These are phyloP conservation scores for Nicotiana noctiflora DNA, from an alignment of 257 asterid species.

Conservation along the genomic window DNA sequence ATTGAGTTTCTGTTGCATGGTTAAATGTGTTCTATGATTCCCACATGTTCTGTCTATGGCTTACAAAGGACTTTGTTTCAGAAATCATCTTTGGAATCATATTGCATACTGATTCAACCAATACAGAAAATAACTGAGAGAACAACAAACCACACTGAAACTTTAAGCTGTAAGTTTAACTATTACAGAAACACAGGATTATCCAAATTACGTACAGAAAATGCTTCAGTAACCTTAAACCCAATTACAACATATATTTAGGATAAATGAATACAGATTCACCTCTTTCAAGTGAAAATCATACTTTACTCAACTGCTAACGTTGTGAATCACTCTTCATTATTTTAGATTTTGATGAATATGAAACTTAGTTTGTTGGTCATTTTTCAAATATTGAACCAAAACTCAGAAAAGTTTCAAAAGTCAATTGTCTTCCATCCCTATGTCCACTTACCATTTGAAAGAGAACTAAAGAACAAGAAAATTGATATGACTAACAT, in stretches of 20 bases:
- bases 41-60: not conserved
- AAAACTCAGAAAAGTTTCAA: not conserved
- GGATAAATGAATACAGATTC: not conserved
- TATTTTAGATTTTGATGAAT: not conserved
- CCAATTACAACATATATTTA: not conserved
- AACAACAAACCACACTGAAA: not conserved
- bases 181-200: not conserved
- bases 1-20: not conserved
- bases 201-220: not conserved
- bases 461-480: not conserved
- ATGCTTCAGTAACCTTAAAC: not conserved
- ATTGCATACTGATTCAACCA: conserved; percentile 2
- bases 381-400: conserved; percentile 2
- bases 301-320: not conserved
- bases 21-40: not conserved
- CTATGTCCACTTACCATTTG: not conserved
- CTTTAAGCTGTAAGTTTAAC: not conserved
- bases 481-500: not conserved
- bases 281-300: not conserved
- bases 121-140: not conserved
- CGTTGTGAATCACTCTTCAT: not conserved
- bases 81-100: not conserved
- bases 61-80: not conserved
- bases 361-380: not conserved
- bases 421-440: not conserved